Evolutionary conservation across 2,329 filamentous ascomycete genomes (phyloP), one percentile per base, ranked within the genome.

Genomic region (Talaromyces sp.): DNA sequence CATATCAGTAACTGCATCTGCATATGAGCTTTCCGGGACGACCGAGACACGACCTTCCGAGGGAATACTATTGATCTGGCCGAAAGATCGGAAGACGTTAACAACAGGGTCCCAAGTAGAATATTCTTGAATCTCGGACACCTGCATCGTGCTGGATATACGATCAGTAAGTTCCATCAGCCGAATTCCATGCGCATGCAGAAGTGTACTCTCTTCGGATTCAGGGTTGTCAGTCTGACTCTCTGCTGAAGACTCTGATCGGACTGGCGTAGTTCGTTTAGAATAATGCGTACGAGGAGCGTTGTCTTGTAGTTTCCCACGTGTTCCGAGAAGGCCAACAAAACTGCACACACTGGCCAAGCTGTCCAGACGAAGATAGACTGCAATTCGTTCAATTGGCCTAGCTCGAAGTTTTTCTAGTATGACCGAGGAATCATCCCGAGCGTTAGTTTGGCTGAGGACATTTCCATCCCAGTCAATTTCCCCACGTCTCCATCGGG

Each of bases 141-240:
- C 91, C 68, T 91, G 89, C 94, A 98, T 98, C 68, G 97, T 94
- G 18, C 92, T 93, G 0, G 94, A 97, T 50, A 91, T 90, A 83
- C 94, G 92, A 68, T 97, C 93, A 0, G 91, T 96, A 12, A 98
- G 84, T 71, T 96, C 91, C 56, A 96, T 78, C 16, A 98, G 83
- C 14, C 93, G 89, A n/a, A 96, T 78, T 34, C 92, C 94, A 68
- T 96, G 91, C 0, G 92, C 89, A 69, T 90, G 84, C 1, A 94
- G 81, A 1, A 85, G 83, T 8, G 65, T 42, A 57, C 64, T 59
- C 60, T 69, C 64, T 23, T 70, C 62, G 0, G 64, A 56, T 4
- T 68, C 66, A 2, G 61, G 18, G 1, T 63, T 59, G 8, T 65
- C 64, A 9, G 64, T 61, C 6, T 73, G 70, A 52, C 73, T 70